phyloP scores from a whole-genome alignment of 2,329 filamentous ascomycete species.

The Verticillium isaacii region DNA sequence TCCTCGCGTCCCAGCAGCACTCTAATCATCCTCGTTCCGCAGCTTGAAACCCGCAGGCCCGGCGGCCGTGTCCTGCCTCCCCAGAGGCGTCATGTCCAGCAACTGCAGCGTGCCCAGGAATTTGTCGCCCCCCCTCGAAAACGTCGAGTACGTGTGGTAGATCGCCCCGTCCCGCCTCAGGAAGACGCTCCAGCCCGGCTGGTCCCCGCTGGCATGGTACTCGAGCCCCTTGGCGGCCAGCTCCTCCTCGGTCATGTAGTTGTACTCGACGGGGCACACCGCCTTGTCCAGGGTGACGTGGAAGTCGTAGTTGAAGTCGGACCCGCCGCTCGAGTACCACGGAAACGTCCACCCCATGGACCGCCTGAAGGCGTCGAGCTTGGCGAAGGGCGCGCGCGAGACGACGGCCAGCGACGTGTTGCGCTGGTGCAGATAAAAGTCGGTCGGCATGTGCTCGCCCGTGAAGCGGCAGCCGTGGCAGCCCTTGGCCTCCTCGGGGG shows the following conservation, averaged over 20 bases:
- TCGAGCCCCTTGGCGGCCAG: conserved; percentile 19
- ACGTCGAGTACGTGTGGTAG: conserved; percentile 33
- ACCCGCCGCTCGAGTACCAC: conserved; percentile 30
- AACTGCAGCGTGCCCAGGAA: conserved; percentile 23
- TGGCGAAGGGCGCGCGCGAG: conserved; percentile 30
- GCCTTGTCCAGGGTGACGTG: conserved; percentile 26
- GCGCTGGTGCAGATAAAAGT: conserved; percentile 29
- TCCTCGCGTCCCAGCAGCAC: no score
- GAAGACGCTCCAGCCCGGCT: conserved; percentile 32
- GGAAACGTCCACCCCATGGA: conserved; percentile 35
- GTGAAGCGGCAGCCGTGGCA: conserved; percentile 33
- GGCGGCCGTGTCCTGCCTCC: conserved; percentile 20
- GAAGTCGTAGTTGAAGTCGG: conserved; percentile 35
- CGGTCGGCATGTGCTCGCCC: conserved; percentile 31
- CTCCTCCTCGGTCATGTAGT: conserved; percentile 16
- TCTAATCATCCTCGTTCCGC: no score
- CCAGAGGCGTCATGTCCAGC: conserved; percentile 28
- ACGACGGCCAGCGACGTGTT: conserved; percentile 32
- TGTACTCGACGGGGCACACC: conserved; percentile 18
- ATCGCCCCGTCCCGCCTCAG: conserved; percentile 22
- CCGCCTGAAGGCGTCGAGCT: conserved; percentile 29
- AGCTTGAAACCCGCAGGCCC: conserved; percentile 13
- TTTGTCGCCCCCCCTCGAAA: conserved; percentile 24
- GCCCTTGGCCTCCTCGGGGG: conserved; percentile 23
- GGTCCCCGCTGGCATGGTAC: conserved; percentile 22